These are phyloP conservation scores for Paramecium pentaurelia DNA, from an alignment of 73 alveolate species.

Conservation along the genomic window DNA sequence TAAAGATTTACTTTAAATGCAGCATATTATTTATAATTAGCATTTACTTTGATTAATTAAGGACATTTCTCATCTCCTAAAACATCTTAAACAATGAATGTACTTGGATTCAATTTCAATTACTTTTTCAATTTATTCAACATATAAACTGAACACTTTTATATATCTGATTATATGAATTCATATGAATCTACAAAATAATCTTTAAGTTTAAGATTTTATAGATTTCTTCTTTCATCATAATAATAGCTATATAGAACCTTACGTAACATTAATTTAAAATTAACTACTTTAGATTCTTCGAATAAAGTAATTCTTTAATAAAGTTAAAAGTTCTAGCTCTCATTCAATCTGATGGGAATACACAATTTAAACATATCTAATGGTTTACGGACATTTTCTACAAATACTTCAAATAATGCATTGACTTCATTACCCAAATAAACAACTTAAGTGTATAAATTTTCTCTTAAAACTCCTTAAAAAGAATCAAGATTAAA, in stretches of 20 bases:
- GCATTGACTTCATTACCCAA: constrained; percentile 46
- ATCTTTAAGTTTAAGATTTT: background rate
- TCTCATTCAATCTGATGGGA: constrained; percentile 10
- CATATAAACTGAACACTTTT: constrained; percentile 8
- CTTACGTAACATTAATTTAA: constrained; percentile 11
- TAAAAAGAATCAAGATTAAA: background rate
- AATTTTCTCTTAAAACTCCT: constrained; percentile 14
- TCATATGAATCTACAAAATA: background rate
- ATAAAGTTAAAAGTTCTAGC: background rate
- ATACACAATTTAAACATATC: background rate
- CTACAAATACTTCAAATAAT: background rate
- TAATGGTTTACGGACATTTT: background rate
- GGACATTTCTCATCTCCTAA: constrained; percentile 39
- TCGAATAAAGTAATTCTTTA: constrained; percentile 15
- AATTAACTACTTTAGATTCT: background rate
- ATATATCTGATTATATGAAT: background rate
- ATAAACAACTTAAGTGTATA: background rate
- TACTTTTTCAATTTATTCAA: background rate
- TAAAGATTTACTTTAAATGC: background rate
- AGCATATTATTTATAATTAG: background rate
- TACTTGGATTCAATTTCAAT: background rate
- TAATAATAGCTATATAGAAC: background rate
- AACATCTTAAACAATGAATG: background rate
- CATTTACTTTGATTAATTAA: background rate
- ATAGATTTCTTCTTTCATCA: constrained; percentile 5